Evolutionary conservation across 331 rosid genomes (phyloP).

Genomic region (Malus hybrid): DNA sequence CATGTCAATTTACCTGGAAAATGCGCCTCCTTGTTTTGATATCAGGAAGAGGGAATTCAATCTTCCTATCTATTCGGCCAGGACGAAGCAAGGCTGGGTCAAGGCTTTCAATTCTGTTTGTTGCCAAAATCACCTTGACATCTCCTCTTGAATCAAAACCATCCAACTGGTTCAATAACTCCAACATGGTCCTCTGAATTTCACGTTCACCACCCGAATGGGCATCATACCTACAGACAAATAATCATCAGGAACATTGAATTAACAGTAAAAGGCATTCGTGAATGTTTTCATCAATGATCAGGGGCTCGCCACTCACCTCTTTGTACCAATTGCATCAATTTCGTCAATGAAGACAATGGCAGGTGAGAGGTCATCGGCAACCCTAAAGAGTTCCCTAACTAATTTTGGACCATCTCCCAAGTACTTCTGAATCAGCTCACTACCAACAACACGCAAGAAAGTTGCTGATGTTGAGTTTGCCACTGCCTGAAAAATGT

Average conservation of each 20-base stretch:
- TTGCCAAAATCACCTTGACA: slow-evolving; percentile 94
- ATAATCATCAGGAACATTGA: slow-evolving; percentile 7
- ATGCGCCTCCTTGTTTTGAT: slow-evolving; percentile 98
- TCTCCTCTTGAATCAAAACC: slow-evolving; percentile 99
- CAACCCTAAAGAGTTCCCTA: slow-evolving; percentile 96
- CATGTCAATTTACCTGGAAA: slow-evolving; percentile 55
- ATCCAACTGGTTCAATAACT: slow-evolving; percentile 85
- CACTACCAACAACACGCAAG: slow-evolving; percentile 98
- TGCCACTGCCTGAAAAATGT: slow-evolving; percentile 73
- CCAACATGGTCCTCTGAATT: slow-evolving; percentile 97
- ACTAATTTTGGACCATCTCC: slow-evolving; percentile 99
- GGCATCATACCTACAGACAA: slow-evolving; percentile 71
- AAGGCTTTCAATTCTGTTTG: slow-evolving; percentile 89
- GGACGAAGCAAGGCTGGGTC: slow-evolving; percentile 98
- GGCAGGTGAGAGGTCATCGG: slow-evolving; percentile 96
- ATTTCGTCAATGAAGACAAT: slow-evolving; percentile 98
- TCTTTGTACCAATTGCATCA: slow-evolving; percentile 94
- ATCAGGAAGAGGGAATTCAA: slow-evolving; percentile 97
- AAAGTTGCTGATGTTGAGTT: slow-evolving; percentile 98
- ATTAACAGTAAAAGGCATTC: not conserved
- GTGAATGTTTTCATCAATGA: not conserved
- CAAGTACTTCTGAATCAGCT: slow-evolving; percentile 85
- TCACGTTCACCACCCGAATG: slow-evolving; percentile 99
- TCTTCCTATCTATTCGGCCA: slow-evolving; percentile 92
- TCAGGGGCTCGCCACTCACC: slow-evolving; percentile 57